A percentile compares a stretch with the other conserved stretches of the same genome.
These are phyloP conservation scores for Brassica carinata DNA, from an alignment of 345 rosid species.

Conservation along the genomic window DNA sequence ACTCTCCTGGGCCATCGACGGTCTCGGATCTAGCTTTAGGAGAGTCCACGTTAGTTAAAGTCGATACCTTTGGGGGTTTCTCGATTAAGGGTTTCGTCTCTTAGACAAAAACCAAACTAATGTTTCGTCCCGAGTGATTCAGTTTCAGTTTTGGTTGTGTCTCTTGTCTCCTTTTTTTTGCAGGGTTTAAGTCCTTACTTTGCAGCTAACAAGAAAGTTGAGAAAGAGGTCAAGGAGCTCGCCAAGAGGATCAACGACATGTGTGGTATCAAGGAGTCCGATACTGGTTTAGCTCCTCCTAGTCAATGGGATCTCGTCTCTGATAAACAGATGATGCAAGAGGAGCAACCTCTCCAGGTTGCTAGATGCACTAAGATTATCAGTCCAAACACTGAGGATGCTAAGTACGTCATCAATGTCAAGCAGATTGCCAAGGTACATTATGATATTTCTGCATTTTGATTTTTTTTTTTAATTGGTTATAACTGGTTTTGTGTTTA, in stretches of 20 bases:
- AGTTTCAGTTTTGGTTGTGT: neutral
- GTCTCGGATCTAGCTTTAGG: constrained; percentile 1
- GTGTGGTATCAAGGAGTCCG: constrained; percentile 98
- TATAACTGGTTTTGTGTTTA: constrained; percentile 3
- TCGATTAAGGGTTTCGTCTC: neutral
- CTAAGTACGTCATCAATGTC: constrained; percentile 93
- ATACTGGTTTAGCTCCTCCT: constrained; percentile 94
- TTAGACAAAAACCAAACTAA: neutral
- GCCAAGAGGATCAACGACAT: constrained; percentile 90
- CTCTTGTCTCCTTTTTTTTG: neutral
- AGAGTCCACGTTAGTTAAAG: neutral
- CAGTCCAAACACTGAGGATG: constrained; percentile 92
- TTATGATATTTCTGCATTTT: neutral
- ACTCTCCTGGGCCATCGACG: neutral
- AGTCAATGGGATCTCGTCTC: constrained; percentile 99
- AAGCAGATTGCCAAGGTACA: constrained; percentile 95
- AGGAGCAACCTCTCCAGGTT: constrained; percentile 96
- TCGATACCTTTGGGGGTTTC: neutral
- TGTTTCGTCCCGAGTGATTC: constrained; percentile 10
- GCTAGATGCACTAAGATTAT: constrained; percentile 98
- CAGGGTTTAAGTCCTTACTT: constrained; percentile 72
- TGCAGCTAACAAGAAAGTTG: constrained; percentile 75
- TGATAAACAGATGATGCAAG: constrained; percentile 99
- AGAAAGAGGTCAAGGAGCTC: constrained; percentile 89
- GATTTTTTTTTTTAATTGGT: neutral